Base-by-base conservation (phyloP, 768 basidiomycete genomes). In the Russula sp. region DNA sequence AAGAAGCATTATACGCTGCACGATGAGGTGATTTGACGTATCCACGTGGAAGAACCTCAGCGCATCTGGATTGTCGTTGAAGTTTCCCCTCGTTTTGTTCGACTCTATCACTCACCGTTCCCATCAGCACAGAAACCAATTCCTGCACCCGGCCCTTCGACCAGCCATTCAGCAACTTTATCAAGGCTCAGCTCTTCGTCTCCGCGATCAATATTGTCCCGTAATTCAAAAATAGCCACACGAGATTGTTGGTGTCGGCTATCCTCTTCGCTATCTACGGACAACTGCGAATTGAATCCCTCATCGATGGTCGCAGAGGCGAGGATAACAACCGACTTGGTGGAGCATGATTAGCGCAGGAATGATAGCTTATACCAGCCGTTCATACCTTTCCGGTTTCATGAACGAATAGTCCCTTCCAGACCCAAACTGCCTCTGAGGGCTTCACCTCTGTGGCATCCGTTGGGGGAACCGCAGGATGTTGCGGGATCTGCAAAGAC, bases 1-100 rank as follows among this genome's bases (percentile, higher is more conserved):
- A 14, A 47, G 40, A 22, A 64, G 54, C 44, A 57, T 54, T 9
- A 59, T 2, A 32, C 57, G 68, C 31, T 78, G 80, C 11, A 75
- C 69, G 31, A 81, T 68, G 37, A 89, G 73, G 52, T 77, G 79
- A 16, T 80, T 77, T 40, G 77, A 72, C 7, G 74, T 70, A 27
- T 75, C 74, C 52, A 84, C 68, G 51, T 77, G 77, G 56, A 82
- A 74, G 47, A 86, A 71, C 3, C 71, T 70, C 14, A 75, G 68
- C 7, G 72, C 70, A 37, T 73, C 81, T 81, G 44, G n/a, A 49
- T 20, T 16, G 37, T 13, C 47, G 27, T 66, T 39, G 42, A 48
- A 5, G 16, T 55, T 35, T 60, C 7, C 48, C 47, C 7, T 6
- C 14, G 18, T 40, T 22, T 32, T 20, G 47, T 44, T 35, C 8